Evolutionary conservation across 2,329 filamentous ascomycete genomes (phyloP).

Genomic region (Talaromyces sp.): DNA sequence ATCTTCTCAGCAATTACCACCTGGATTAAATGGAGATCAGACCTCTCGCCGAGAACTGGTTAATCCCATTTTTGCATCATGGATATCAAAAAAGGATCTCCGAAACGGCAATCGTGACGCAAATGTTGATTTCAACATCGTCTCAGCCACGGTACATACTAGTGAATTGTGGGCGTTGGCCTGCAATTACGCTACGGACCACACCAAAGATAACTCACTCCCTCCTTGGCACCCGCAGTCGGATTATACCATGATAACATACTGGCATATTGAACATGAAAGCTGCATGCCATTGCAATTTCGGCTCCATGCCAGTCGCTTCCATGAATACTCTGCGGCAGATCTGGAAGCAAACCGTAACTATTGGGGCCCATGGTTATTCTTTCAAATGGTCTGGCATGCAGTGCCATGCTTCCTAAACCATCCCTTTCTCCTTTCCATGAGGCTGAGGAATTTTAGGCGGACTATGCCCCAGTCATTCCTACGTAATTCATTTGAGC

Average conservation of each 20-base stretch:
- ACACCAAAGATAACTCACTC: conserved; percentile 39
- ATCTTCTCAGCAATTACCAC: conserved; percentile 7
- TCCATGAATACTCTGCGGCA: conserved; percentile 41
- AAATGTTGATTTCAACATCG: conserved; percentile 37
- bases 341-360: conserved; percentile 45
- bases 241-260: conserved; percentile 50
- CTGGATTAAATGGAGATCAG: conserved; percentile 10
- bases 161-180: conserved; percentile 52
- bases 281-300: conserved; percentile 51
- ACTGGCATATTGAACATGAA: conserved; percentile 52
- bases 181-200: conserved; percentile 46
- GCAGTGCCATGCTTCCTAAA: conserved; percentile 53
- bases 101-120: conserved; percentile 6
- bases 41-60: not conserved
- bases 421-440: conserved; percentile 53
- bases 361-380: conserved; percentile 55
- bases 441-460: conserved; percentile 51
- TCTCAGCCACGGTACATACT: conserved; percentile 44
- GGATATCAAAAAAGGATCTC: conserved; percentile 2
- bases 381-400: conserved; percentile 52
- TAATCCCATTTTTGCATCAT: conserved; percentile 3
- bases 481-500: conserved; percentile 53
- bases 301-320: conserved; percentile 50
- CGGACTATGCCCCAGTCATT: conserved; percentile 54
- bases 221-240: conserved; percentile 51